Conservation (phyloP, 257 asterid genomes). For the Solanum etuberosum region DNA sequence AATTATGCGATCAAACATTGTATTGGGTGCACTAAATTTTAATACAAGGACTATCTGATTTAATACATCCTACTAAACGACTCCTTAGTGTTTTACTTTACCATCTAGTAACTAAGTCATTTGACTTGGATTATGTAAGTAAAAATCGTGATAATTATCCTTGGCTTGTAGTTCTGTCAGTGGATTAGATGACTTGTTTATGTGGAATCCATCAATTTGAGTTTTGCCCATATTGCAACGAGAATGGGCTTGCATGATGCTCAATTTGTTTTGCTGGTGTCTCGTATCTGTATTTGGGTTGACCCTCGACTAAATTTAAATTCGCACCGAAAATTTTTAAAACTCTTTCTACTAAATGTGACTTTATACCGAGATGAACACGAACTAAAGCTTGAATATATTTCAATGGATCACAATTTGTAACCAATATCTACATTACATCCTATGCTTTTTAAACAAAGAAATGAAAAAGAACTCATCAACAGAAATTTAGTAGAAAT, state of each 20-base stretch:
- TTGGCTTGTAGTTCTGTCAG: no score
- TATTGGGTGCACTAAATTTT: background rate
- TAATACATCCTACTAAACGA: background rate
- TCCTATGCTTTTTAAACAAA: background rate
- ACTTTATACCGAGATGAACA: no score
- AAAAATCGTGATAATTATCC: no score
- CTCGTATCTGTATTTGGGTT: accelerated
- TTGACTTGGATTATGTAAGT: no score
- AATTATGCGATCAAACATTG: background rate
- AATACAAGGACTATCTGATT: no score
- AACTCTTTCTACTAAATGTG: no score
- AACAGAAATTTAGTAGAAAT: no score
- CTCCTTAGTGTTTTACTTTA: background rate
- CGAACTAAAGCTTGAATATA: background rate
- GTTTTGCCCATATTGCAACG: background rate
- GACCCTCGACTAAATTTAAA: accelerated
- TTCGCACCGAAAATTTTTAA: accelerated
- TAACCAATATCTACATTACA: background rate
- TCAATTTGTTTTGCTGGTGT: background rate
- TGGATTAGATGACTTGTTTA: background rate
- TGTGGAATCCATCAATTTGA: background rate
- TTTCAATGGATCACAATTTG: no score
- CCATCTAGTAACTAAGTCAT: background rate
- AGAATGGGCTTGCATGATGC: constrained; percentile 45
- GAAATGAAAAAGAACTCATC: background rate